Percentiles rank a stretch among this genome's conserved stretches.
These are phyloP conservation scores for Sarcomyxa edulis DNA, from an alignment of 768 basidiomycete species.

Conservation along the genomic window DNA sequence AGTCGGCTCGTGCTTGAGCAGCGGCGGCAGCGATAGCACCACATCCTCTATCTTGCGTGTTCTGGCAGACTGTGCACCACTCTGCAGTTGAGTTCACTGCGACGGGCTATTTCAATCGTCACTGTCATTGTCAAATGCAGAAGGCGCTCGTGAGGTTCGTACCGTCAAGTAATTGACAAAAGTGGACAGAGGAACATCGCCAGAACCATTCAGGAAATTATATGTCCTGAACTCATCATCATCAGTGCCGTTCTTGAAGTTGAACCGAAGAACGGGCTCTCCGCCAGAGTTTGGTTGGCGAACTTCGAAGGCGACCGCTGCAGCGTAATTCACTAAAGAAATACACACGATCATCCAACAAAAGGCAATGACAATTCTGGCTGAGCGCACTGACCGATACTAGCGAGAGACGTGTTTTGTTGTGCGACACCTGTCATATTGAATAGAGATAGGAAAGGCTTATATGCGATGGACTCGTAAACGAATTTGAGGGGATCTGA, in stretches of 20 bases:
- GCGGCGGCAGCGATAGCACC: conserved; percentile 31
- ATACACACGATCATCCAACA: not conserved
- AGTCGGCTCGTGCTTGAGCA: conserved; percentile 8
- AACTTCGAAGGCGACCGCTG: conserved; percentile 53
- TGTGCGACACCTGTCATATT: conserved; percentile 63
- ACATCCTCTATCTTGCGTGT: conserved; percentile 54
- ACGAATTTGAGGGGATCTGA: conserved; percentile 51
- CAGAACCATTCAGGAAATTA: conserved; percentile 35
- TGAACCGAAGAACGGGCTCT: conserved; percentile 53
- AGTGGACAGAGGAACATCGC: conserved; percentile 49
- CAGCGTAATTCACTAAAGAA: conserved; percentile 54
- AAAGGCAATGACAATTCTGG: not conserved
- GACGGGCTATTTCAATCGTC: conserved; percentile 30
- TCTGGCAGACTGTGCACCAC: conserved; percentile 60
- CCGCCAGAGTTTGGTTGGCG: conserved; percentile 39
- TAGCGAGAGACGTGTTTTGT: conserved; percentile 46
- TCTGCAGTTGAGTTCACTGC: conserved; percentile 45
- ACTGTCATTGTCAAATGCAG: not conserved
- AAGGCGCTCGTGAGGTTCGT: conserved; percentile 6
- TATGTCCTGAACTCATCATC: conserved; percentile 41
- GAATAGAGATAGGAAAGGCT: conserved; percentile 74
- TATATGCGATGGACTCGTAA: conserved; percentile 64
- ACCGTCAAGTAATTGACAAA: conserved; percentile 40
- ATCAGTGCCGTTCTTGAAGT: conserved; percentile 65
- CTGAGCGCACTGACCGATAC: conserved; percentile 41